Percentiles rank a stretch among this genome's conserved stretches.
Conservation (phyloP, 352 stramenopile species). For the Phytophthora cajani region DNA sequence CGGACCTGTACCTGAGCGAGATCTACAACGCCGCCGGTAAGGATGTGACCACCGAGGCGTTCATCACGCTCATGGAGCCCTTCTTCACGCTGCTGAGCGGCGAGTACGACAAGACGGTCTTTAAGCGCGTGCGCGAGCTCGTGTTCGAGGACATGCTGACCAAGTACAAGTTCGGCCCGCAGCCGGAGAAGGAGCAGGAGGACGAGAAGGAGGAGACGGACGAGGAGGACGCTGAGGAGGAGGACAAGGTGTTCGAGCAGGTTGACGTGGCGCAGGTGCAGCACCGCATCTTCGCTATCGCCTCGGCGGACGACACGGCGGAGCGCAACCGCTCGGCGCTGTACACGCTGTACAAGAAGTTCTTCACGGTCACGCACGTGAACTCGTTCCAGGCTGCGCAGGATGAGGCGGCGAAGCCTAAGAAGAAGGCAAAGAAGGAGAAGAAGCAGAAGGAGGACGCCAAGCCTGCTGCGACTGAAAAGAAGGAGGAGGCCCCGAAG, state of each 20-base stretch:
- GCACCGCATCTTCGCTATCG: slow-evolving; percentile 83
- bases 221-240: slow-evolving; percentile 58
- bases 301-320: slow-evolving; percentile 72
- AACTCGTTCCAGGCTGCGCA: slow-evolving; percentile 74
- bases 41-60: slow-evolving; percentile 60
- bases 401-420: slow-evolving; percentile 44
- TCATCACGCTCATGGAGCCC: slow-evolving; percentile 78
- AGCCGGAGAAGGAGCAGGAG: slow-evolving; percentile 45
- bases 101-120: slow-evolving; percentile 83
- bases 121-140: slow-evolving; percentile 80
- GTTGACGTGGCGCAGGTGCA: slow-evolving; percentile 73
- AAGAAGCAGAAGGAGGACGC: slow-evolving; percentile 62
- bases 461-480: slow-evolving; percentile 20
- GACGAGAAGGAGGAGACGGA: slow-evolving; percentile 50
- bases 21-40: slow-evolving; percentile 62
- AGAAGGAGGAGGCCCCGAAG: slow-evolving; percentile 13
- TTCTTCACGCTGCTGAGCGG: slow-evolving; percentile 82
- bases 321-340: slow-evolving; percentile 82
- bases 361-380: slow-evolving; percentile 71
- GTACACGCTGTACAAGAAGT: slow-evolving; percentile 83
- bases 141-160: slow-evolving; percentile 76
- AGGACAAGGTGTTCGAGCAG: slow-evolving; percentile 68
- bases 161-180: slow-evolving; percentile 71
- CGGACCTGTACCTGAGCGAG: slow-evolving; percentile 77
- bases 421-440: slow-evolving; percentile 34